These are phyloP conservation scores for Aureobasidium pullulans DNA, from an alignment of 2,329 filamentous ascomycete species.

Conservation along the genomic window DNA sequence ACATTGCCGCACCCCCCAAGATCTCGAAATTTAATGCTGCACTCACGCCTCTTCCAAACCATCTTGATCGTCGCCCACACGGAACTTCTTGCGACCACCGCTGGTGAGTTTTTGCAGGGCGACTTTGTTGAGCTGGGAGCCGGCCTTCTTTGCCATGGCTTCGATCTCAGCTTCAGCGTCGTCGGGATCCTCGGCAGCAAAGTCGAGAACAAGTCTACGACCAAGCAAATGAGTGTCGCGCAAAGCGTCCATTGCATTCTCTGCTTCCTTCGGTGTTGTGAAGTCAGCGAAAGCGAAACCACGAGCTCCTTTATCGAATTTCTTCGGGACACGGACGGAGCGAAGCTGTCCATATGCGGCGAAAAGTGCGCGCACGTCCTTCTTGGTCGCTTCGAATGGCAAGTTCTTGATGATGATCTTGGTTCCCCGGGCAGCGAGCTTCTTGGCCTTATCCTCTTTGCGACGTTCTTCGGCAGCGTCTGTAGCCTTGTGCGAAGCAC, in stretches of 20 bases:
- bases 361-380: conserved; percentile 80
- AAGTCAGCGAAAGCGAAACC: conserved; percentile 98
- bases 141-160: conserved; percentile 95
- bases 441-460: conserved; percentile 76
- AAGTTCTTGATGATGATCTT: conserved; percentile 98
- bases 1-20: conserved; percentile 10
- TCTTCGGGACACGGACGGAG: conserved; percentile 89
- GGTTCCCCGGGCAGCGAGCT: conserved; percentile 65
- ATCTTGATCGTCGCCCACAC: conserved; percentile 64
- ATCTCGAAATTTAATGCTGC: conserved; percentile 9
- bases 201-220: conserved; percentile 81
- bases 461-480: conserved; percentile 84
- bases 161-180: conserved; percentile 94
- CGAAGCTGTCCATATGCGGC: conserved; percentile 86
- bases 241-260: conserved; percentile 83
- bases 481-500: conserved; percentile 75
- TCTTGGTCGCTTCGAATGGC: conserved; percentile 90
- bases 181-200: conserved; percentile 77
- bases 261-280: conserved; percentile 79
- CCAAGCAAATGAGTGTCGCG: conserved; percentile 90
- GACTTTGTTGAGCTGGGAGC: conserved; percentile 82
- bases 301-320: conserved; percentile 79
- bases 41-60: conserved; percentile 29
- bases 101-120: conserved; percentile 82
- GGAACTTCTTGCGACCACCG: conserved; percentile 79